Evolutionary conservation across 2,329 filamentous ascomycete genomes (phyloP), one percentile per base, ranked within the genome.

Genomic region (Nectriaceae sp.): DNA sequence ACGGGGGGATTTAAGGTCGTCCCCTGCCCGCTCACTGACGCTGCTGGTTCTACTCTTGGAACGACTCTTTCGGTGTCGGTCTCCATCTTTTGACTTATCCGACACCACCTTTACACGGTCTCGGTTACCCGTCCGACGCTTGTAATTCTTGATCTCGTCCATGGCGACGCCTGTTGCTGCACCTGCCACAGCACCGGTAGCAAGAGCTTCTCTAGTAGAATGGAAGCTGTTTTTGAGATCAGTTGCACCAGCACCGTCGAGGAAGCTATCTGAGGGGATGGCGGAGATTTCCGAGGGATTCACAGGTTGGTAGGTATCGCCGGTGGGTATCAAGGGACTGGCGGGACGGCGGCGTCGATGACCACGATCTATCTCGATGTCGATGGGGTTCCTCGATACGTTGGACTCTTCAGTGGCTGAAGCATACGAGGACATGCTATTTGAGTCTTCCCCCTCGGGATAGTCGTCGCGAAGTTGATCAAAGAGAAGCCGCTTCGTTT

Each of bases 271-370:
- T 16, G 77, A 77, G 11, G 80, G 80, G 43, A 84, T 84, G 78
- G 89, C 69, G 75, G 93, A 97, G 42, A 97, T 89, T 63, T 97
- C 93, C 3, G 93, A 97, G 42, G 84, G 76, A 57, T 83, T 83
- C 11, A 82, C 78, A 26, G 83, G 79, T 41, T 85, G 73, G 65
- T 88, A 91, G 44, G 69, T 83, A 65, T 72, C 80, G 18, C 69
- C 69, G 62, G 71, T 86, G 61, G 76, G 83, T 52, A 82, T 86
- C 64, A 80, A 80, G 68, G 71, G 93, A 55, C 78, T 96, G 71
- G 81, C 88, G 76, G 75, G 78, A 53, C 78, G 79, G 68, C 78
- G 85, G 65, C 78, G 75, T 55, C 76, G 74, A 47, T 71, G 72
- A 55, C 77, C 74, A 42, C 82, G 79, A 61, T 92, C 80, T 54